These are phyloP conservation scores for Podospora fimiseda DNA, from an alignment of 495 filamentous ascomycete genomes.

Conservation along the genomic window DNA sequence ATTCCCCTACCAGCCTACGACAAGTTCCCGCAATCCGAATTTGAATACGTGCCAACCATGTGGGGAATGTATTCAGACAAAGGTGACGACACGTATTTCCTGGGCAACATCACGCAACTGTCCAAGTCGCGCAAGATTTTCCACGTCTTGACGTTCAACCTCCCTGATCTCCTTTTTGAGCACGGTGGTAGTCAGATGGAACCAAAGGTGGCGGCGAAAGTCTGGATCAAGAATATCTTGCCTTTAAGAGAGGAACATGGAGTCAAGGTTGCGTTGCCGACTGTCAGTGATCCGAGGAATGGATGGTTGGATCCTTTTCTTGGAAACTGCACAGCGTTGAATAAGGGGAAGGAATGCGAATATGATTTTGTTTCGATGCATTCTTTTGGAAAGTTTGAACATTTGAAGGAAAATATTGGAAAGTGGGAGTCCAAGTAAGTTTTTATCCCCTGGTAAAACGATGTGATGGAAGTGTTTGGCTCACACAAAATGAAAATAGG, in stretches of 20 bases:
- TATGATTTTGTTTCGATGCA: conserved; percentile 61
- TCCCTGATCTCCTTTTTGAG: conserved; percentile 46
- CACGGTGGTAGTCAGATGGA: conserved; percentile 49
- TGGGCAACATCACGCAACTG: conserved; percentile 36
- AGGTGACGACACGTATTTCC: conserved; percentile 39
- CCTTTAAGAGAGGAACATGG: conserved; percentile 45
- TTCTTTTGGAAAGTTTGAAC: conserved; percentile 59
- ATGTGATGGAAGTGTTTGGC: too few relatives aligned
- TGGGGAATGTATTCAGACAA: conserved; percentile 47
- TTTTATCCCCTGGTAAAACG: not conserved
- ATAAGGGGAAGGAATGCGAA: conserved; percentile 34
- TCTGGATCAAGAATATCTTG: conserved; percentile 53
- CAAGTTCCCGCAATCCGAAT: conserved; percentile 22
- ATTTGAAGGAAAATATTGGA: conserved; percentile 36
- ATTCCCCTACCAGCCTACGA: conserved; percentile 37
- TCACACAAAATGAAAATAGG: too few relatives aligned
- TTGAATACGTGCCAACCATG: conserved; percentile 62
- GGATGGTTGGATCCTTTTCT: conserved; percentile 54
- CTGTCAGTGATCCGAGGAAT: conserved; percentile 41
- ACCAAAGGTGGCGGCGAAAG: conserved; percentile 43
- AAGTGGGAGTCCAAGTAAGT: conserved; percentile 24
- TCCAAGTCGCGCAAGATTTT: conserved; percentile 40
- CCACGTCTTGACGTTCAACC: conserved; percentile 58
- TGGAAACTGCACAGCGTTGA: conserved; percentile 27
- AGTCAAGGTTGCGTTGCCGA: conserved; percentile 46